Conservation (phyloP, 2,329 filamentous ascomycete species). For the Apiospora pterosperma region DNA sequence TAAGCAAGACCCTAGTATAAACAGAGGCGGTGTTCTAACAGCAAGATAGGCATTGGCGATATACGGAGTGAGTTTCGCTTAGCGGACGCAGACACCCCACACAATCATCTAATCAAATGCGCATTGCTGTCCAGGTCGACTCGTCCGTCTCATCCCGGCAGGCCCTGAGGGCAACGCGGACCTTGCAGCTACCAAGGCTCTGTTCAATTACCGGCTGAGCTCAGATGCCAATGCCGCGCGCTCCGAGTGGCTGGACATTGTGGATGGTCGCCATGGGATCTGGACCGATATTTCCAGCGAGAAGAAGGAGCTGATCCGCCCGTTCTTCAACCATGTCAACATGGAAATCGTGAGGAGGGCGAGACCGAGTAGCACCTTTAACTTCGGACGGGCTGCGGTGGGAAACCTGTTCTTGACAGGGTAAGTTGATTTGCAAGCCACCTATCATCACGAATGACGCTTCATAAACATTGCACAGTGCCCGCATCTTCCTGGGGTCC, state of each 20-base stretch:
- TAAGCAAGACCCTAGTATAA: slow-evolving; percentile 25
- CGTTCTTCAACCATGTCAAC: slow-evolving; percentile 73
- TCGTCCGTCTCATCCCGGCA: slow-evolving; percentile 81
- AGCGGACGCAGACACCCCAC: no score
- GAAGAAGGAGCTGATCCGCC: slow-evolving; percentile 74
- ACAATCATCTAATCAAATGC: neutral
- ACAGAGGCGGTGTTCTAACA: neutral
- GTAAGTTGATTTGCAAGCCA: slow-evolving; percentile 19
- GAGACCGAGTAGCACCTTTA: slow-evolving; percentile 69
- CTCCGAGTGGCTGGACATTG: slow-evolving; percentile 81
- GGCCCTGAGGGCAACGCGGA: slow-evolving; percentile 47
- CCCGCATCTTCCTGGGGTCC: slow-evolving; percentile 84
- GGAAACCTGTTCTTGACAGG: slow-evolving; percentile 82
- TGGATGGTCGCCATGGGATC: slow-evolving; percentile 75
- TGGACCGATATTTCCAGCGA: slow-evolving; percentile 70
- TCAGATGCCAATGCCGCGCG: slow-evolving; percentile 58
- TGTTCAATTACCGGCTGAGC: slow-evolving; percentile 86
- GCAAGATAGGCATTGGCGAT: slow-evolving; percentile 26
- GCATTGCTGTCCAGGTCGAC: slow-evolving; percentile 55
- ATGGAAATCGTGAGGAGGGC: slow-evolving; percentile 76
- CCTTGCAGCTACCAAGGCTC: slow-evolving; percentile 68
- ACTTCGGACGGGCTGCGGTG: slow-evolving; percentile 72
- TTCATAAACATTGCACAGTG: slow-evolving; percentile 31
- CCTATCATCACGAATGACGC: neutral
- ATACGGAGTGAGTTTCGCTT: slow-evolving; percentile 24